phyloP scores from a whole-genome alignment of 495 filamentous ascomycete species.

The Cenococcum geophilum region DNA sequence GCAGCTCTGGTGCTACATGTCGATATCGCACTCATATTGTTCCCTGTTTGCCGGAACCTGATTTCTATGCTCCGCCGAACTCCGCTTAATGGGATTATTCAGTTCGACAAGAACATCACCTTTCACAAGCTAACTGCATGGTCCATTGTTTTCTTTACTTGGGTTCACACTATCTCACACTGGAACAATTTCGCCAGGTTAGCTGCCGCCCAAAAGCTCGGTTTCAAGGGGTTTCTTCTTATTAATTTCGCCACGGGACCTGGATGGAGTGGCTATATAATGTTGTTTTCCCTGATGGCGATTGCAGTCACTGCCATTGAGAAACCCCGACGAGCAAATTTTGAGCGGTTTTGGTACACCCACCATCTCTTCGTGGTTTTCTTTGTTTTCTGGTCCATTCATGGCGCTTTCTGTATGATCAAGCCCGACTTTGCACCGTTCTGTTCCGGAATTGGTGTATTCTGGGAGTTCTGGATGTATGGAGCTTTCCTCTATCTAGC shows the following conservation, averaged over 20 bases:
- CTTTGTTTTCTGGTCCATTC: constrained; percentile 76
- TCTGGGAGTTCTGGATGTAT: constrained; percentile 77
- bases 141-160: constrained; percentile 76
- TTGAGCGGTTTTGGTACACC: constrained; percentile 75
- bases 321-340: constrained; percentile 62
- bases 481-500: constrained; percentile 65
- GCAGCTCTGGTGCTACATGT: constrained; percentile 67
- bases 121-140: constrained; percentile 76
- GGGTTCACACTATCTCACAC: constrained; percentile 73
- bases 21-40: constrained; percentile 67
- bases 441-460: constrained; percentile 64
- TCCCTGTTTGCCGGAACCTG: constrained; percentile 72
- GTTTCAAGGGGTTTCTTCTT: constrained; percentile 63
- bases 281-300: constrained; percentile 61
- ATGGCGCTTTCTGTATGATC: constrained; percentile 77
- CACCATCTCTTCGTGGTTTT: constrained; percentile 74
- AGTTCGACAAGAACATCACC: constrained; percentile 74
- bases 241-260: constrained; percentile 68
- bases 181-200: constrained; percentile 76
- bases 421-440: constrained; percentile 66
- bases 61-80: constrained; percentile 70
- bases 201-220: constrained; percentile 61
- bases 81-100: constrained; percentile 69
- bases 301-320: constrained; percentile 66
- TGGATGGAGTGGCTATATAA: constrained; percentile 74